Percentiles rank a stretch among this genome's conserved stretches.
Evolutionary conservation across 2,329 filamentous ascomycete species (phyloP).

Genomic region (Rosellinia necatrix): DNA sequence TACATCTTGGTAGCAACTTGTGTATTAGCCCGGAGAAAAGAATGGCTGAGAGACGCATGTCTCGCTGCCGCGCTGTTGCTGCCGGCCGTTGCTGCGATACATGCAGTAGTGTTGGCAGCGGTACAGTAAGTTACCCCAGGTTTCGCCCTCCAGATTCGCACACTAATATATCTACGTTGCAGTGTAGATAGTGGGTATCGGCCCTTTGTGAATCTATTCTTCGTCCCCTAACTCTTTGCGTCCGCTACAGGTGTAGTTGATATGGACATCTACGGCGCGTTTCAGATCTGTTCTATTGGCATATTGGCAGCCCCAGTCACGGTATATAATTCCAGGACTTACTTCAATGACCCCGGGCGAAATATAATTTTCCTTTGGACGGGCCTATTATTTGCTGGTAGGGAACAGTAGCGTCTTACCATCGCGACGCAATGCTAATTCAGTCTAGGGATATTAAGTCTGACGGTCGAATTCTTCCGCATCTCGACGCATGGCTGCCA

Average conservation of each 20-base stretch:
- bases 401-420: conserved; percentile 26
- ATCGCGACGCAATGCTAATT: background rate
- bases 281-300: conserved; percentile 69
- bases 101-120: conserved; percentile 64
- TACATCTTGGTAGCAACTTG: conserved; percentile 68
- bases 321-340: conserved; percentile 64
- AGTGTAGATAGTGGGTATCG: conserved; percentile 53
- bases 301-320: conserved; percentile 68
- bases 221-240: conserved; percentile 3
- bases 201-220: background rate
- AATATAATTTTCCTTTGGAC: conserved; percentile 72
- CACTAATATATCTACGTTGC: background rate
- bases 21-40: conserved; percentile 62
- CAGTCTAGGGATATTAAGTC: conserved; percentile 57
- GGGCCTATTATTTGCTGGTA: conserved; percentile 62
- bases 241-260: conserved; percentile 63
- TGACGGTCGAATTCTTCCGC: conserved; percentile 69
- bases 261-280: conserved; percentile 71
- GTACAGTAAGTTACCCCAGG: conserved; percentile 48
- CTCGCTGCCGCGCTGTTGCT: conserved; percentile 66
- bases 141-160: background rate
- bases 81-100: conserved; percentile 66
- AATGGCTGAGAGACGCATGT: conserved; percentile 67
- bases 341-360: conserved; percentile 66
- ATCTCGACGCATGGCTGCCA: conserved; percentile 50